Percentiles rank a stretch among this genome's conserved stretches.
Conservation (phyloP, 2,329 filamentous ascomycete species). For the Fusarium redolens region DNA sequence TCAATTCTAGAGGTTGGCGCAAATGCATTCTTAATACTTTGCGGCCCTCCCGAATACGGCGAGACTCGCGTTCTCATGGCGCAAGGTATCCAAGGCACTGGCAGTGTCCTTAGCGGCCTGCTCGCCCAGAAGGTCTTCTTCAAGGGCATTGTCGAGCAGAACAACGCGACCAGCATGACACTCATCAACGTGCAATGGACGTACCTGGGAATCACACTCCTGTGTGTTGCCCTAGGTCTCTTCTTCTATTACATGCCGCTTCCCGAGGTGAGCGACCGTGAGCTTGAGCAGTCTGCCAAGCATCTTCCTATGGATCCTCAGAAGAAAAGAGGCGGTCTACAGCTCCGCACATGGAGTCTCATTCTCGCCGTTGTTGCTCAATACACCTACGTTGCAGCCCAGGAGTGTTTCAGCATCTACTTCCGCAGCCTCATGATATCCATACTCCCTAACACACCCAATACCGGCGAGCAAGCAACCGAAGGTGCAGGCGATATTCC, state of each 20-base stretch:
- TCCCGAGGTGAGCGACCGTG: slow-evolving; percentile 68
- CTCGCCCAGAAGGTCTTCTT: slow-evolving; percentile 82
- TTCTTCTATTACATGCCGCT: slow-evolving; percentile 77
- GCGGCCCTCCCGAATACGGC: slow-evolving; percentile 77
- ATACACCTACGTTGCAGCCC: slow-evolving; percentile 82
- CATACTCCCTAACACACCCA: slow-evolving; percentile 48
- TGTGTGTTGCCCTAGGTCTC: slow-evolving; percentile 76
- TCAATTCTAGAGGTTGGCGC: slow-evolving; percentile 83
- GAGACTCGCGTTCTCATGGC: slow-evolving; percentile 81
- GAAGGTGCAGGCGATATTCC: slow-evolving; percentile 45
- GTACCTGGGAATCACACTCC: slow-evolving; percentile 82
- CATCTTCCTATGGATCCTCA: slow-evolving; percentile 62
- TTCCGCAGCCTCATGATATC: slow-evolving; percentile 64
- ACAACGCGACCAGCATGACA: slow-evolving; percentile 52
- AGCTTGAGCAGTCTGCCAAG: slow-evolving; percentile 62
- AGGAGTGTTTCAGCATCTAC: slow-evolving; percentile 73
- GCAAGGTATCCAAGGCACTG: slow-evolving; percentile 81
- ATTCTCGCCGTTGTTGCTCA: slow-evolving; percentile 80
- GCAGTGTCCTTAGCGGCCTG: slow-evolving; percentile 77
- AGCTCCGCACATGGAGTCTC: slow-evolving; percentile 68
- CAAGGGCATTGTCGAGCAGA: slow-evolving; percentile 60
- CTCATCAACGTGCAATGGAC: slow-evolving; percentile 86
- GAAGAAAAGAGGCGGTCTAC: slow-evolving; percentile 63
- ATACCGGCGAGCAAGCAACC: slow-evolving; percentile 35
- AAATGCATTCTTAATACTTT: slow-evolving; percentile 78